Conservation (phyloP, 176 grass and related monocot genomes). For the Triticum dicoccoides region DNA sequence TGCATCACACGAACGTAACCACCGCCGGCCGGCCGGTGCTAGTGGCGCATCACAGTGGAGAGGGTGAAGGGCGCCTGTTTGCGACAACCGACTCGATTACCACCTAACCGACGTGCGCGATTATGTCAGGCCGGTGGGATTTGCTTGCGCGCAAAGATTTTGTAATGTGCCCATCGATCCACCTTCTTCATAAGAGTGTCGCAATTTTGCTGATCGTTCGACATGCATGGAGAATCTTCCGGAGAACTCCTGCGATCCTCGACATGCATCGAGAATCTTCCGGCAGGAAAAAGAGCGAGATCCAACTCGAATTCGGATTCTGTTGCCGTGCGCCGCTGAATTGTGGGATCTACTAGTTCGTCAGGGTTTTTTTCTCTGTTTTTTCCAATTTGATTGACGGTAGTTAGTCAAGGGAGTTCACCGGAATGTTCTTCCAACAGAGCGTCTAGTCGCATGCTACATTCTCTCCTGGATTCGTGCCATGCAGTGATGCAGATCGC, state of each 20-base stretch:
- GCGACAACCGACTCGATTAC: neutral
- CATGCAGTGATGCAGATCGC: neutral
- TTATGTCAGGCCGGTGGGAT: neutral
- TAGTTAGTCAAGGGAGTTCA: too few relatives aligned
- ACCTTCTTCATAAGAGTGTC: neutral
- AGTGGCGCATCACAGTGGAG: neutral
- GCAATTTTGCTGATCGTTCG: neutral
- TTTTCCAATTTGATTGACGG: too few relatives aligned
- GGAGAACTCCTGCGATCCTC: too few relatives aligned
- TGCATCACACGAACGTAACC: neutral
- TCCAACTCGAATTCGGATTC: neutral
- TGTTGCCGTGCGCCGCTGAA: too few relatives aligned
- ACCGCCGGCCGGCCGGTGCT: neutral
- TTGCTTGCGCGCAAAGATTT: conserved; percentile 21
- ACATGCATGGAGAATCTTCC: too few relatives aligned
- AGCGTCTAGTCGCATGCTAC: neutral
- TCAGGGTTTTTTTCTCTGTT: too few relatives aligned
- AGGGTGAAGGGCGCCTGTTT: neutral
- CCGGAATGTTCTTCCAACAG: too few relatives aligned
- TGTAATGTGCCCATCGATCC: neutral
- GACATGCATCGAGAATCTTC: too few relatives aligned
- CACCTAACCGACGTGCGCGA: neutral
- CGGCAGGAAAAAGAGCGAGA: fast-evolving
- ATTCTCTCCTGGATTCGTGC: neutral
- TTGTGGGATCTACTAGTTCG: too few relatives aligned